These are phyloP conservation scores for Funneliformis caledonium DNA, from an alignment of 371 early-diverging fungal genomes.

Conservation along the genomic window DNA sequence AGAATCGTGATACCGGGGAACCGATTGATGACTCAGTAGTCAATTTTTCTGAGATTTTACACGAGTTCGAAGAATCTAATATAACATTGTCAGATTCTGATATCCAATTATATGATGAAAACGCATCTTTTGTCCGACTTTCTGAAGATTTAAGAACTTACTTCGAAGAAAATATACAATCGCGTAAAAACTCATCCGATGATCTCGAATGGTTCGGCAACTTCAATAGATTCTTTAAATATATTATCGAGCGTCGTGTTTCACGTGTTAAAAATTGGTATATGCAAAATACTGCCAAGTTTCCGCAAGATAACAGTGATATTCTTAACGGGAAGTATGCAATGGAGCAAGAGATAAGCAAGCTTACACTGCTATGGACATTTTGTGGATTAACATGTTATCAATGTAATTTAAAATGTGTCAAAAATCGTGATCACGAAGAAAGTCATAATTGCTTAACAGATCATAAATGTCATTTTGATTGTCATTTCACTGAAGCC, in stretches of 20 bases:
- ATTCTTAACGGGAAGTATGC: constrained; percentile 7
- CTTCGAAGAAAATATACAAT: constrained; percentile 28
- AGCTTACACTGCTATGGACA: constrained; percentile 19
- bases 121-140: background rate
- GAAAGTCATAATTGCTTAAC: constrained; percentile 32
- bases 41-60: background rate
- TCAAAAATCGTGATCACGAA: constrained; percentile 24
- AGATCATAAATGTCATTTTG: constrained; percentile 23
- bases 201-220: constrained; percentile 11
- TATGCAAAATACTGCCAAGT: constrained; percentile 8
- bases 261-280: constrained; percentile 32
- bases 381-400: constrained; percentile 32
- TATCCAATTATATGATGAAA: constrained; percentile 5
- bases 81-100: constrained; percentile 17
- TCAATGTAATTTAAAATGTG: constrained; percentile 18
- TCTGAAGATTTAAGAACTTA: constrained; percentile 7
- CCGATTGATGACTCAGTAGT: background rate
- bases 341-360: constrained; percentile 26
- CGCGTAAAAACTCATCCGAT: background rate
- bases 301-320: constrained; percentile 33
- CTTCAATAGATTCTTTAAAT: constrained; percentile 15
- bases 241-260: constrained; percentile 14
- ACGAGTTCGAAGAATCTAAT: background rate
- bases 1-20: constrained; percentile 20
- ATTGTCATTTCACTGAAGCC: constrained; percentile 17